Base-by-base conservation (phyloP, 208 protist genomes). In the Leishmania arabica region DNA sequence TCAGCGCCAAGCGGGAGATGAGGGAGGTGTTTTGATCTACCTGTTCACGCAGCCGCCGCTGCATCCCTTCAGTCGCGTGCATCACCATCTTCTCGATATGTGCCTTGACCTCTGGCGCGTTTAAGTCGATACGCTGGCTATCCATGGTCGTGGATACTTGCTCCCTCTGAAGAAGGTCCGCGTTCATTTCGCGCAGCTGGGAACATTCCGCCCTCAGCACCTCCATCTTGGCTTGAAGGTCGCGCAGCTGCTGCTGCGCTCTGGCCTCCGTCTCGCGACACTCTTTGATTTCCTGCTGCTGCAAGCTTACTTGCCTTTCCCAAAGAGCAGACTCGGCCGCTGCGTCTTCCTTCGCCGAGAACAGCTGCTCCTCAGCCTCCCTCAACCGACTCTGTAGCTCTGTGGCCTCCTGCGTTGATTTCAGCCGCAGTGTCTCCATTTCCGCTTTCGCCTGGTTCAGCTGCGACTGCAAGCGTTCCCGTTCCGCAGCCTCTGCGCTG, bases 1-100 rank as follows among this genome's bases (percentile, higher is more conserved):
- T 54, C 0, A 93, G 77, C 19, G 89, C 81, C 68, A 93, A 83
- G 47, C 88, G 83, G 17, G 83, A 89, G 49, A 90, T 82, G n/a
- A 91, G 62, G 8, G 77, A 70, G 0, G 84, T 84, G 74, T 91
- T 92, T 47, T 93, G 78, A 19, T 90, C 83, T 27, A 85, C 77
- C 64, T 91, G 86, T 19, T 89, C 83, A 15, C 80, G 65, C 34
- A 95, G 60, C 5, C 82, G 82, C 5, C 72, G 74, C 75, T 95
- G 84, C 60, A 82, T 66, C 17, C 89, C 84, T 13, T 90, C 82
- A 24, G 86, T 78, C 2, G 84, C 84, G 17, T 77, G 75, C 70
- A 84, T 78, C 51, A 94, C 85, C 47, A 82, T 77, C 66, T 56
- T 49, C 74, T 87, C 79, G 15, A 88, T 84, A 31, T 86, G 77